Percentiles rank a stretch among this genome's conserved stretches.
These are phyloP conservation scores for Smittium mucronatum DNA, from an alignment of 371 early-diverging fungal species.

Conservation along the genomic window DNA sequence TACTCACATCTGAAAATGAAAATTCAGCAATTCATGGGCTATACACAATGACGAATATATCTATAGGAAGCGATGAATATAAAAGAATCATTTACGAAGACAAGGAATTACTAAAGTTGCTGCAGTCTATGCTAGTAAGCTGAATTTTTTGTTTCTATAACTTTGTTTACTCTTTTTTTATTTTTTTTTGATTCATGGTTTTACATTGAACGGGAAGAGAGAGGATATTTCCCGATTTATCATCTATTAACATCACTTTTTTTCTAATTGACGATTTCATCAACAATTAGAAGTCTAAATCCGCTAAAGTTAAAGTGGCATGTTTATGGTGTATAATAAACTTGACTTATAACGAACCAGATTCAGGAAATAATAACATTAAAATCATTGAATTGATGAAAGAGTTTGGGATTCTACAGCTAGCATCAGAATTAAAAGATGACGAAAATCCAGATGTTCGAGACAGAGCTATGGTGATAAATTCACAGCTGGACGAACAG, in stretches of 20 bases:
- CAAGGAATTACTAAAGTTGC: background rate
- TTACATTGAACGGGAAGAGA: background rate
- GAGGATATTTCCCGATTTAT: no score
- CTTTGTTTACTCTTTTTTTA: no score
- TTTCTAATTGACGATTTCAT: background rate
- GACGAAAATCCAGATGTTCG: constrained; percentile 8
- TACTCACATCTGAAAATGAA: background rate
- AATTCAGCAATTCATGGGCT: background rate
- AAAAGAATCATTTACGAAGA: constrained; percentile 7
- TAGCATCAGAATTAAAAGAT: background rate
- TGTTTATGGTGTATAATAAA: constrained; percentile 4
- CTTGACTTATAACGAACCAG: constrained; percentile 3
- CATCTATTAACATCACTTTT: background rate
- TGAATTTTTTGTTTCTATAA: background rate
- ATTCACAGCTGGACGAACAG: background rate
- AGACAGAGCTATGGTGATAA: constrained; percentile 7
- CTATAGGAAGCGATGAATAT: background rate
- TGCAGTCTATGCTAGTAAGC: background rate
- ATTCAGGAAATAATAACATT: background rate
- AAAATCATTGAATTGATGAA: background rate
- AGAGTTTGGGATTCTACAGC: background rate
- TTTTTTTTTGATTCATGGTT: no score
- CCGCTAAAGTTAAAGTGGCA: constrained; percentile 4
- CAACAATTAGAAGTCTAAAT: background rate
- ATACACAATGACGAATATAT: constrained; percentile 10